Percentiles rank a stretch among this genome's conserved stretches.
Evolutionary conservation across 768 basidiomycete species (phyloP).

Genomic region (Termitomyces sp.): DNA sequence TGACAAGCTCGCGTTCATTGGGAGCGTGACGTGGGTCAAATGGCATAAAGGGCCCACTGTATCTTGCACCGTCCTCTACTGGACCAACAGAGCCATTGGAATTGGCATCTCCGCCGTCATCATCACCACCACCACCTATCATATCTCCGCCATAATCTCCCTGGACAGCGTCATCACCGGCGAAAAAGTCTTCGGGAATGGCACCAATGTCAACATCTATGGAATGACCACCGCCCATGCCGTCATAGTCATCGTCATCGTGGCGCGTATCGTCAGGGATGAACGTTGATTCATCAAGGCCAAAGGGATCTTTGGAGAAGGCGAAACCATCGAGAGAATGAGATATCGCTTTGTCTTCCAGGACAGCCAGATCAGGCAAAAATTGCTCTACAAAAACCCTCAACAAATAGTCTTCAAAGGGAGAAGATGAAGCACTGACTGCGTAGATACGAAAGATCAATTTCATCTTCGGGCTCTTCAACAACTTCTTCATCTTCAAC

Average conservation of each 20-base stretch:
- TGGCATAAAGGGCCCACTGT: constrained; percentile 52
- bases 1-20: constrained; percentile 73
- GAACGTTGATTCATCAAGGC: constrained; percentile 58
- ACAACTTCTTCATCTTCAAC: constrained; percentile 72
- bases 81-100: constrained; percentile 42
- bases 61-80: constrained; percentile 33
- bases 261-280: constrained; percentile 52
- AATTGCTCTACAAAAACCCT: constrained; percentile 47
- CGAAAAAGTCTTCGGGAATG: constrained; percentile 49
- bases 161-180: constrained; percentile 43
- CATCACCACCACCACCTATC: constrained; percentile 23
- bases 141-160: constrained; percentile 20
- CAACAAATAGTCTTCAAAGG: constrained; percentile 6
- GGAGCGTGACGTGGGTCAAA: constrained; percentile 84
- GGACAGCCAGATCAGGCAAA: constrained; percentile 58
- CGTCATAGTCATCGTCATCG: constrained; percentile 27
- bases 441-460: constrained; percentile 60
- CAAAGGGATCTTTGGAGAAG: constrained; percentile 64
- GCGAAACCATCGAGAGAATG: constrained; percentile 78
- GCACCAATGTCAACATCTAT: constrained; percentile 23
- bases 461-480: constrained; percentile 62
- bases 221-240: constrained; percentile 13
- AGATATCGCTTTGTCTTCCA: constrained; percentile 72
- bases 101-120: constrained; percentile 34
- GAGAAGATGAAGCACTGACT: constrained; percentile 32